Base-by-base conservation (phyloP, 305 asterid species). In the Fraxinus nigra region DNA sequence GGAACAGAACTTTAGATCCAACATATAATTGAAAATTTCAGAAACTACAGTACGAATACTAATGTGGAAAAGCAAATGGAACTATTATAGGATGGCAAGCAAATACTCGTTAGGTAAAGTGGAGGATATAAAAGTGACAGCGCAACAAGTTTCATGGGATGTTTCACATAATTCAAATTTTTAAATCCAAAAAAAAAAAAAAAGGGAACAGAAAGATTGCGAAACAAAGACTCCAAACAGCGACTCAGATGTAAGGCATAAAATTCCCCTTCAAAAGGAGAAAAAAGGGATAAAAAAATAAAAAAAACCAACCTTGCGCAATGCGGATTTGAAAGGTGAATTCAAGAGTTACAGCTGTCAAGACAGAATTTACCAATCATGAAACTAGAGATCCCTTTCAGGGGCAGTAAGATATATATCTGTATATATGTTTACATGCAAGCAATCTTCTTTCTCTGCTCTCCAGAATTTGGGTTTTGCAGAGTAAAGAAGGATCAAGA, bases 101-200 rank as follows among this genome's bases (percentile, higher is more conserved):
- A 51, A 65, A 80, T 34, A 85, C 46, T 79, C 76, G 92, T 89
- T 90, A 91, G 93, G 97, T 93, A 78, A 88, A 89, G 92, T 92
- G 92, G 93, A 72, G 77, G 87, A 84, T 78, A 78, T 82, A 84
- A 86, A 84, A 91, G 83, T 85, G 94, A 93, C 93, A 79, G 83
- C 88, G 83, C 91, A 93, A 86, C 97, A 90, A 86, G 88, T 81
- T 81, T 61, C 70, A 51, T 83, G 22, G 83, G 84, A 85, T 48
- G 80, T 79, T 54, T 20, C 83, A 34, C 81, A 81, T 26, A 85
- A 85, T 82, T 82, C 76, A 28, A 80, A 78, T 37, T 59, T 75
- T 83, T 72, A 69, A 56, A 76, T 84, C 80, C 78, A 37, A 79
- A 83, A 82, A 72, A 20, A 30, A 30, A 14, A 11, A 16, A 16